A percentile compares a stretch with the other conserved stretches of the same genome.
Conservation (phyloP, 192 early-diverging fungal species). For the Dimargaris xerosporica region DNA sequence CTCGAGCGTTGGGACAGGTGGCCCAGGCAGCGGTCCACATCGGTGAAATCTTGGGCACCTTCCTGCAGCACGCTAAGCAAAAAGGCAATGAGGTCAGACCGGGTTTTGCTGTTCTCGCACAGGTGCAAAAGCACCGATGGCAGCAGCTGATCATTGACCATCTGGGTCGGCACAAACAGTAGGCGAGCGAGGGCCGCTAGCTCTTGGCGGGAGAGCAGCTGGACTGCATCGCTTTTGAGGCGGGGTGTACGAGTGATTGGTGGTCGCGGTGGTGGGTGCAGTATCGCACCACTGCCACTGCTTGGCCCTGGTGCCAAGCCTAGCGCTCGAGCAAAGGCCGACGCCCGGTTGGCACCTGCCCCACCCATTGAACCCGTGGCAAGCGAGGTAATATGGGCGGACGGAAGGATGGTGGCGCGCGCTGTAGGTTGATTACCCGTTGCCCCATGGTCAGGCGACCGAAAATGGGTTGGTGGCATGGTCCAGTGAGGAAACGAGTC, state of each 20-base stretch:
- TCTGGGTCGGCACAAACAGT: conserved; percentile 73
- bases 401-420: not conserved
- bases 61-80: conserved; percentile 75
- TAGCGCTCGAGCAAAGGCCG: not conserved
- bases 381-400: not conserved
- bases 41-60: conserved; percentile 24
- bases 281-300: not conserved
- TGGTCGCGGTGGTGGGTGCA: not conserved
- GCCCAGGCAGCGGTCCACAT: conserved; percentile 22
- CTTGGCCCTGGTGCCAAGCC: not conserved
- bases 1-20: conserved; percentile 3
- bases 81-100: conserved; percentile 69
- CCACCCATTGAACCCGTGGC: not conserved
- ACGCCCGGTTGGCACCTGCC: not conserved
- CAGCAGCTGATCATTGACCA: conserved; percentile 40
- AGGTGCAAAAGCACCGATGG: conserved; percentile 61
- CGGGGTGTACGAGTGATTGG: too few species aligned
- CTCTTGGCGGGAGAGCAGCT: conserved; percentile 68
- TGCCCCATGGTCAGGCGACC: not conserved
- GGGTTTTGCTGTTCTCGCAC: conserved; percentile 76
- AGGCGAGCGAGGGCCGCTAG: conserved; percentile 72
- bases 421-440: not conserved
- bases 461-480: not conserved
- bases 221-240: conserved; percentile 36
- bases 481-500: not conserved